Evolutionary conservation across 1,139 yeast genomes (phyloP), one percentile per base, ranked within the genome.

Genomic region (Candida dubliniensis): DNA sequence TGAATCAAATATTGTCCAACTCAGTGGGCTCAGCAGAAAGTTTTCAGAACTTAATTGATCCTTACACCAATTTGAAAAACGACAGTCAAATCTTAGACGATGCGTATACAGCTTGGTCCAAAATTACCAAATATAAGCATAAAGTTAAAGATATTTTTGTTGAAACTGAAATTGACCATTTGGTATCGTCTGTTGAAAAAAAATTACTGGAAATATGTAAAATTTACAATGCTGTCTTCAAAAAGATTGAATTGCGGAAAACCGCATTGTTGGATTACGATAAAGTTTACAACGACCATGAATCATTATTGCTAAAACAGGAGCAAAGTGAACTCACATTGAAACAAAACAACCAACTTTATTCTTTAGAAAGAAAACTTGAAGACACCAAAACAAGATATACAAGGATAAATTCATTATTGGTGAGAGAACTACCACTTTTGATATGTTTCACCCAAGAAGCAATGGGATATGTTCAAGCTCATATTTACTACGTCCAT

Each of bases 361-460:
- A 56, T 50, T 60, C 60, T 42, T 53, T 65, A 9, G 69, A 70
- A 46, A 55, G 72, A 26, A 71, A 66, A 40, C 42, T 67, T 24
- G 66, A 62, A 8, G 67, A 56, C 6, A 47, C 52, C 5, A 61
- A 60, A 38, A 45, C 40, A 1, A 61, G 60, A 35, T 72, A 72
- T 50, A 66, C 66, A 2, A 38, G 43, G 9, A 45, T 63, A 9
- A 74, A 76, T 50, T 48, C 49, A 8, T 36, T 53, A 2, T 54
- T 77, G 38, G 73, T 74, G 47, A 46, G 44, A 13, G 78, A 74
- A 57, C 54, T 76, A 3, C 78, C 79, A 0, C 43, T 40, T 3
- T 67, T 75, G 34, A 62, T 74, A 46, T 46, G 57, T n/a, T 54
- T 71, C 5, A 55, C 66, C 0, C 52, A 59, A 9, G 43, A 50